phyloP scores from a whole-genome alignment of 768 basidiomycete species.

The Polyporus arcularius region DNA sequence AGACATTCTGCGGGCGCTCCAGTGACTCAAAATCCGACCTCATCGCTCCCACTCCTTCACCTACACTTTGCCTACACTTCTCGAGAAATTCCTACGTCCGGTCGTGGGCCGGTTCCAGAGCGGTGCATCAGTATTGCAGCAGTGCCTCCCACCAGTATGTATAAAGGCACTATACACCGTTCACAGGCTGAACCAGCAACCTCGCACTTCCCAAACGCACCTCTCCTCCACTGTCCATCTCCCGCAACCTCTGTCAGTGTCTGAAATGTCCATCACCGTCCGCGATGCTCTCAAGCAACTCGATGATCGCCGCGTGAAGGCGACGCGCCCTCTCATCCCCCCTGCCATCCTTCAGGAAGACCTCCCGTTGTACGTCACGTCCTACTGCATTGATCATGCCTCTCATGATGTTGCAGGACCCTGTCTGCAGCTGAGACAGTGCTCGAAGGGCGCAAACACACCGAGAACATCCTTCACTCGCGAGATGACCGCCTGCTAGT shows the following conservation, averaged over 20 bases:
- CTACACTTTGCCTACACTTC: too few species aligned
- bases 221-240: slow-evolving; percentile 6
- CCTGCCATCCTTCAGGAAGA: slow-evolving; percentile 95
- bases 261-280: slow-evolving; percentile 70
- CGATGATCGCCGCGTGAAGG: slow-evolving; percentile 86
- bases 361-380: slow-evolving; percentile 67
- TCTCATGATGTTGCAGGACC: slow-evolving; percentile 46
- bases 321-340: slow-evolving; percentile 86
- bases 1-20: neutral
- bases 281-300: slow-evolving; percentile 78
- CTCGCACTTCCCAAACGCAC: neutral
- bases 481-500: slow-evolving; percentile 93
- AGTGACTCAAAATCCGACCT: slow-evolving; percentile 12
- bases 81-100: neutral
- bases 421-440: slow-evolving; percentile 85
- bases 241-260: slow-evolving; percentile 35
- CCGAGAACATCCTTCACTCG: slow-evolving; percentile 79
- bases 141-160: slow-evolving; percentile 12
- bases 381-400: neutral
- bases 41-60: neutral
- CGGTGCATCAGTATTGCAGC: slow-evolving; percentile 6
- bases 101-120: neutral
- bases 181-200: neutral
- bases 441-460: slow-evolving; percentile 75
- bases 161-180: neutral